phyloP scores from a whole-genome alignment of 2,329 filamentous ascomycete genomes.

The Hypocreales sp. region DNA sequence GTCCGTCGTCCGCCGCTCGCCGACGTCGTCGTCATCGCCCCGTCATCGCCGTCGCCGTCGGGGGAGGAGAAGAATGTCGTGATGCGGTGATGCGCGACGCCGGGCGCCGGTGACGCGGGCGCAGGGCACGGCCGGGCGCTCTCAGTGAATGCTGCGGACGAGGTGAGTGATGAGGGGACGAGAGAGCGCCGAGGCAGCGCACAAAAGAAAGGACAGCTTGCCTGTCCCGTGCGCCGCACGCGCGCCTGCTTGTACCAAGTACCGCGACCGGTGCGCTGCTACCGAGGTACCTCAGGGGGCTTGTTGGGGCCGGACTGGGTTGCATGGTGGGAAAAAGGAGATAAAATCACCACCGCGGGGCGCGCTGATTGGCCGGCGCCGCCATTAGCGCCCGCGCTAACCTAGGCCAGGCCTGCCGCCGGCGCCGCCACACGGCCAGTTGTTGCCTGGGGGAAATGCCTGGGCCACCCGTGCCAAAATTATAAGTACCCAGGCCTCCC shows the following conservation, averaged over 20 bases:
- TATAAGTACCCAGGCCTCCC: conserved; percentile 41
- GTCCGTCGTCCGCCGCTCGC: too few species aligned
- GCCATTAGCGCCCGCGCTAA: conserved; percentile 19
- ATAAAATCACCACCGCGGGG: conserved; percentile 18
- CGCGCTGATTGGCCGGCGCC: conserved; percentile 21
- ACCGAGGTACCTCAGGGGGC: conserved; percentile 22
- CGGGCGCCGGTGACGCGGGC: too few species aligned
- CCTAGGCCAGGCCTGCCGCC: conserved; percentile 21
- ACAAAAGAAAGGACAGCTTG: conserved; percentile 1
- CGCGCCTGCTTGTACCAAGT: conserved; percentile 1
- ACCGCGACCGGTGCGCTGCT: conserved; percentile 12
- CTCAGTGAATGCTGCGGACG: not conserved
- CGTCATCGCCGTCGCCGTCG: too few species aligned
- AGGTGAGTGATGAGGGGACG: not conserved
- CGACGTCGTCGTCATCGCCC: too few species aligned
- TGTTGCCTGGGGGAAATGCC: conserved; percentile 26
- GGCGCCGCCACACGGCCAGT: conserved; percentile 26
- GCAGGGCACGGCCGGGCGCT: too few species aligned
- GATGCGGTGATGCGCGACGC: too few species aligned
- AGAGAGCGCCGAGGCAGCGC: not conserved
- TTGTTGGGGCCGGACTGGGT: conserved; percentile 15
- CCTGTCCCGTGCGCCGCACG: conserved; percentile 1
- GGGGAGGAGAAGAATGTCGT: too few species aligned
- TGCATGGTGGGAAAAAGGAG: conserved; percentile 19
- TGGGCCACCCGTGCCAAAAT: conserved; percentile 27